Evolutionary conservation across 306 rosid genomes (phyloP), one percentile per base, ranked within the genome.

Genomic region (Citrullus mucosospermus): DNA sequence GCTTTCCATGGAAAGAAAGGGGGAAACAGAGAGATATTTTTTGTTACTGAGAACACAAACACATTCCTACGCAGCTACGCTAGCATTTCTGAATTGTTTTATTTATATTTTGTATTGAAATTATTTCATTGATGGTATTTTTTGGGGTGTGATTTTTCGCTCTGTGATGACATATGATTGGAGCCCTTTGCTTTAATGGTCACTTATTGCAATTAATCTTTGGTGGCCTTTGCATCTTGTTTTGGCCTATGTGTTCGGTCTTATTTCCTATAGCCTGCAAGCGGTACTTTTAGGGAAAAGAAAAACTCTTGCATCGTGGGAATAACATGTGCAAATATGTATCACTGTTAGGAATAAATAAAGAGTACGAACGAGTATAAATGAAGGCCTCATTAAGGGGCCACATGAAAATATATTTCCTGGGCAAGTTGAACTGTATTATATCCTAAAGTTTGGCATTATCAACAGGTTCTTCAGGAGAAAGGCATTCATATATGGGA

Each of bases 401-500:
- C 60, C 20, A 13, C 12, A 43, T 16, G 54, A 7, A 5, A 46
- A 8, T 43, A 34, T 61, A 12, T 54, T 62, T 50, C 6, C 68
- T 72, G 20, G 28, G 20, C 7, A 20, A 61, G 25, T 43, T 58
- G 80, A 77, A 2, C 36, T 53, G 78, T 17, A 22, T 41, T 36
- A 55, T 55, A 38, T 75, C 30, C 79, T 18, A 43, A 86, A 82
- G 53, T 63, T 66, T 80, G 59, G 76, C 82, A 46, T 63, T 36
- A 20, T 80, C 82, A 66, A 79, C 92, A 95, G 99, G 91, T 88
- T 75, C 93, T 95, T 78, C 97, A 88, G 83, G 98, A 91, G 79
- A 95, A 91, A 61, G 96, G 89, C 77, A 90, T 95, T 83, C 96
- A 75, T 84, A 91, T 92, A 77, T 95, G 99, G 99, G 98, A 95